Conservation (phyloP, 1,284 basidiomycete genomes). For the Austropuccinia psidii region DNA sequence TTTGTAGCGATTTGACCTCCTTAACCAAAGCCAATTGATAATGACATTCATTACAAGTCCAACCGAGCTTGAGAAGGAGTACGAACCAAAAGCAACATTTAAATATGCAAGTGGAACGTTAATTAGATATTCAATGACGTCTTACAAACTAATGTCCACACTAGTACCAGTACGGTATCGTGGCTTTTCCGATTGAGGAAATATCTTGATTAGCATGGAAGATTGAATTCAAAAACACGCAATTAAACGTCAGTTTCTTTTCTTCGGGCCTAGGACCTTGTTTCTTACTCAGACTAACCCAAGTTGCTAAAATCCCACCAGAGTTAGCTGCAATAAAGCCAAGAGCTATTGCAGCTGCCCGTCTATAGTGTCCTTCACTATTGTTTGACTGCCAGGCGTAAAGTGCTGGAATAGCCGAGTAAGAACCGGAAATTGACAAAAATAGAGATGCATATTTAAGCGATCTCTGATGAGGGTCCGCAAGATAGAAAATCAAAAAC, state of each 20-base stretch:
- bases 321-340: conserved; percentile 16
- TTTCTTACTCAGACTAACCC: conserved; percentile 3
- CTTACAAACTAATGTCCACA: conserved; percentile 19
- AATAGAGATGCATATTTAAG: conserved; percentile 32
- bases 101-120: neutral
- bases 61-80: neutral
- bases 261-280: neutral
- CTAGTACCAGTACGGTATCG: conserved; percentile 12
- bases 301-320: conserved; percentile 27
- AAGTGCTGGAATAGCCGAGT: conserved; percentile 21
- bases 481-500: conserved; percentile 13
- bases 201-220: neutral
- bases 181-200: conserved; percentile 21
- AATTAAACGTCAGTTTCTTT: neutral
- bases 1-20: conserved; percentile 8
- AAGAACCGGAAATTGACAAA: conserved; percentile 22
- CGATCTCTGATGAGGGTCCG: neutral
- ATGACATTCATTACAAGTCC: neutral
- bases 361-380: conserved; percentile 13
- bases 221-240: neutral
- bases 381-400: conserved; percentile 33
- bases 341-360: conserved; percentile 19
- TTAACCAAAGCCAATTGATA: conserved; percentile 13
- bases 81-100: neutral
- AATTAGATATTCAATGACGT: neutral